phyloP scores from a whole-genome alignment of 176 grass and related monocot species.

The Zoysia pacifica region DNA sequence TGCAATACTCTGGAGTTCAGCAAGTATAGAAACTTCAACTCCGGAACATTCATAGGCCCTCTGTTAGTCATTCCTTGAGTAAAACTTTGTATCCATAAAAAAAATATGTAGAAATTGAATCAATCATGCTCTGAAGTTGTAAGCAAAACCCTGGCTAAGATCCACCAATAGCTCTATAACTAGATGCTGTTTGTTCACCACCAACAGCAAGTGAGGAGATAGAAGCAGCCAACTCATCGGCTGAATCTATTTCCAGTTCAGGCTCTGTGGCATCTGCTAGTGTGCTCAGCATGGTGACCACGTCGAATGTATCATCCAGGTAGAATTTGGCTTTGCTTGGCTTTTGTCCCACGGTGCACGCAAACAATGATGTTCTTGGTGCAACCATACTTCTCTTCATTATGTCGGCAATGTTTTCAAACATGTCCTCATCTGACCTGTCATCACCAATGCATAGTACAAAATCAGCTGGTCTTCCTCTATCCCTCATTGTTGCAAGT shows the following conservation, averaged over 20 bases:
- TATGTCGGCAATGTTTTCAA: conserved; percentile 74
- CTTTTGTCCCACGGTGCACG: conserved; percentile 94
- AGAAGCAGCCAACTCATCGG: conserved; percentile 34
- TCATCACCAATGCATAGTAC: conserved; percentile 91
- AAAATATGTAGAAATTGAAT: conserved; percentile 46
- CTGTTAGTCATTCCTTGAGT: conserved; percentile 37
- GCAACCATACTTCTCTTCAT: conserved; percentile 62
- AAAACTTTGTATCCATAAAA: conserved; percentile 42
- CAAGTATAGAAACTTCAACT: conserved; percentile 27
- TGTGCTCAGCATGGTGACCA: conserved; percentile 73
- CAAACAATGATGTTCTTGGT: conserved; percentile 68
- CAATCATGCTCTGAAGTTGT: conserved; percentile 39
- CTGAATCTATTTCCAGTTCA: conserved; percentile 8
- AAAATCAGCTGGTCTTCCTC: conserved; percentile 71
- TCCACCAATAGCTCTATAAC: conserved; percentile 39
- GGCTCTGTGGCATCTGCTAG: conserved; percentile 66
- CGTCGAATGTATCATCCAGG: conserved; percentile 90
- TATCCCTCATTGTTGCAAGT: conserved; percentile 71
- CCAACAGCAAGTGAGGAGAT: conserved; percentile 36
- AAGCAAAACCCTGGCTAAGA: conserved; percentile 36
- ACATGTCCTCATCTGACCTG: conserved; percentile 95
- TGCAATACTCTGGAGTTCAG: neutral
- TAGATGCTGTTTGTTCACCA: conserved; percentile 38
- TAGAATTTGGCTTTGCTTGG: conserved; percentile 99
- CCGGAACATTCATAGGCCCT: conserved; percentile 31